Evolutionary conservation across 2,329 filamentous ascomycete genomes (phyloP), one percentile per base, ranked within the genome.

Genomic region (Calycina herbarum): DNA sequence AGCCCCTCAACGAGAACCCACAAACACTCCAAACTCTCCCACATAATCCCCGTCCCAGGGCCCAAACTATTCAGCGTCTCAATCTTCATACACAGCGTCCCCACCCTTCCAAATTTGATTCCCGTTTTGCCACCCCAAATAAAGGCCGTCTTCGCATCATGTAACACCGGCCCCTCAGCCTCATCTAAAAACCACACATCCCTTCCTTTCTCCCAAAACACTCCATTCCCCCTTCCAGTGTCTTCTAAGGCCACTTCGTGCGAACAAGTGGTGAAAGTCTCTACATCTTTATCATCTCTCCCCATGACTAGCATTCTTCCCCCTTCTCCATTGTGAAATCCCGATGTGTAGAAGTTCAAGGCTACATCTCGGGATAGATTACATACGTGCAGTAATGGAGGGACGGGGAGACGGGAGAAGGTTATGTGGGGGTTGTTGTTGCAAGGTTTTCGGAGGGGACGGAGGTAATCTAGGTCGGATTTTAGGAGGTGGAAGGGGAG

Each of bases 21-120:
- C 59, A 65, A 35, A 74, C 24, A 81, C 73, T 1, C 82, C 82
- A 68, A 86, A 80, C 0, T 85, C 57, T 80, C 84, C 64, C 91
- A 78, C n/a, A 84, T 72, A 62, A 90, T 88, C 0, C 86, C 85
- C 66, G 89, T 90, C 73, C 82, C 86, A 74, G 59, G 5, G 3
- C 57, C 57, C 2, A 56, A n/a, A 24, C 57, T 42, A 31, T 35
- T 56, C 57, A 67, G 15, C 13, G 60, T 63, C 27, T 65, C 59
- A 40, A 27, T 57, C 10, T 20, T 45, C 59, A 65, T 63, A 15
- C 45, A 57, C 10, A 67, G 57, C 8, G 20, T 57, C 15, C 40
- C 29, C 59, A 65, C 60, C 17, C 40, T 61, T 11, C 57, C 59
- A 7, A 67, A 67, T 33, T 59, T 33, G 10, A 67, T 57, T 1